Conservation (phyloP, 768 basidiomycete genomes). For the Exidia glandulosa region DNA sequence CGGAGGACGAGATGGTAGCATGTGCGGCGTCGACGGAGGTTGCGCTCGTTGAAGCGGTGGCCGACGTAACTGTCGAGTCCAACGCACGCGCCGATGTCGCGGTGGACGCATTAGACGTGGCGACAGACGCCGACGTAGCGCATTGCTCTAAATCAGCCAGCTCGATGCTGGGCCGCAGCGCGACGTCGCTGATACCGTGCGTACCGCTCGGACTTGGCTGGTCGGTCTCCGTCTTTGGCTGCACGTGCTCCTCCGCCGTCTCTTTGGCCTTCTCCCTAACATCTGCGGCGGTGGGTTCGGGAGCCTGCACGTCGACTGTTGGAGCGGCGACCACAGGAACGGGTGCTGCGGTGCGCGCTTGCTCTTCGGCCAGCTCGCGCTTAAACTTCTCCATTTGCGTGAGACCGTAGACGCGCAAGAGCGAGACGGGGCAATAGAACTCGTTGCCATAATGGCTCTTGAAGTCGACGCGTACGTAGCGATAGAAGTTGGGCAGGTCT, state of each 20-base stretch:
- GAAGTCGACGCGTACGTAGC: constrained; percentile 90
- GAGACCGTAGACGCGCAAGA: constrained; percentile 87
- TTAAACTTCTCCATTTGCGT: constrained; percentile 97
- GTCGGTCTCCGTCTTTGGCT: background rate
- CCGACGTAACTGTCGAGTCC: too few species aligned
- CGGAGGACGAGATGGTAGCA: background rate
- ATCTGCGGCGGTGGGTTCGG: background rate
- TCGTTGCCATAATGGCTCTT: constrained; percentile 88
- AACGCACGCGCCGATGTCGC: background rate
- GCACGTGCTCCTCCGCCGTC: background rate
- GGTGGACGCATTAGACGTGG: background rate
- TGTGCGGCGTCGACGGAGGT: background rate
- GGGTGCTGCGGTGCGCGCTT: background rate
- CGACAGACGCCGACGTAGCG: background rate
- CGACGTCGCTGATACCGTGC: background rate
- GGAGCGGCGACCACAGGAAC: background rate
- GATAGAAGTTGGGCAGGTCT: constrained; percentile 74
- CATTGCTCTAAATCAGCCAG: background rate
- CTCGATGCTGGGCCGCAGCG: background rate
- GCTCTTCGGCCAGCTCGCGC: constrained; percentile 70
- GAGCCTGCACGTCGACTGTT: background rate
- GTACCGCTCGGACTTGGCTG: too few species aligned
- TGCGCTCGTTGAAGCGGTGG: background rate
- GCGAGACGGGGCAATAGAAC: constrained; percentile 90
- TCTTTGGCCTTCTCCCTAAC: background rate